Base-by-base conservation (phyloP, 805 yeast genomes). In the Candida sonorensis region DNA sequence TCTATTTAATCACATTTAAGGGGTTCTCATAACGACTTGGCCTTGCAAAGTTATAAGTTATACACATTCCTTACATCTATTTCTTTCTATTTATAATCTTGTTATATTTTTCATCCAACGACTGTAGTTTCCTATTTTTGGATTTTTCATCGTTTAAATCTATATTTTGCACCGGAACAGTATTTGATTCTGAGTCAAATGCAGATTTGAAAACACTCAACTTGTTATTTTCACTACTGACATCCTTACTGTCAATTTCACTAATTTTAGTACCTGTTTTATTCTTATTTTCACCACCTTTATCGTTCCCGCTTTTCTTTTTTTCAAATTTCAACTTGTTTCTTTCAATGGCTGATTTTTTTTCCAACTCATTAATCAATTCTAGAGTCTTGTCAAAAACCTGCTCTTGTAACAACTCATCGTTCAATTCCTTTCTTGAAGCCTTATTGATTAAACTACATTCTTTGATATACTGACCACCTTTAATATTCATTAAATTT, bases 401-500 rank as follows among this genome's bases (percentile, higher is more conserved):
- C 30, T 61, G 37, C 37, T 69, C 64, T 49, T 82, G 92, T 35
- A 85, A 55, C 28, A 67, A 77, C 48, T 82, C 82, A 13, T 65
- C 59, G 4, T 27, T 20, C 35, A 77, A 69, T 54, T 88, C 97
- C 26, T 60, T 54, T 43, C 94, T 68, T 0, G 72, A 75, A 34
- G 55, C 53, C 37, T 75, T 63, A 37, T 60, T 48, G 28, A 69
- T 51, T n/a, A 73, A 51, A 11, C 64, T 58, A 55, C 96, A 84
- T 48, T 88, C 92, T 29, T 81, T 78, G 34, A 86, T 63, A 50
- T 81, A 74, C 33, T 75, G 67, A 3, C 85, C 92, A 15, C 90
- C 86, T 15, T 66, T 65, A 26, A 67, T 55, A 13, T 68, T 72
- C 23, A 69, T 72, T 17, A 85, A 63, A 11, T 81, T 76, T 0